Evolutionary conservation across 2,329 filamentous ascomycete species (phyloP).

Genomic region (Pyricularia pennisetigena): DNA sequence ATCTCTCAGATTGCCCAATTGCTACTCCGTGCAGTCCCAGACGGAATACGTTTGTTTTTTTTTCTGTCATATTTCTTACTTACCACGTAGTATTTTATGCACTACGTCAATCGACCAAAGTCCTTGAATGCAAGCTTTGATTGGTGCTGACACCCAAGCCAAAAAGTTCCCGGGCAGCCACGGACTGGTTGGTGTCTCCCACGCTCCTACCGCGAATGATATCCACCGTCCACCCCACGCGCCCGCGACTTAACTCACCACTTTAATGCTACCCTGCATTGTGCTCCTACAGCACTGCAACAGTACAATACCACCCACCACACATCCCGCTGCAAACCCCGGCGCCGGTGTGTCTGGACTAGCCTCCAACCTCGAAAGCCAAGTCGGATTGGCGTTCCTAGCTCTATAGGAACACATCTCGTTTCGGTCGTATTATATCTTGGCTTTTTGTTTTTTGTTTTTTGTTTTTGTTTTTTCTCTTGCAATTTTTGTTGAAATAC

Average conservation of each 20-base stretch:
- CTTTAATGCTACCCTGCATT: not conserved
- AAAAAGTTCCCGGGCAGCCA: not conserved
- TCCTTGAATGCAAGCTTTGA: not conserved
- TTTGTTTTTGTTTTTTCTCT: not conserved
- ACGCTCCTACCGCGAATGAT: not conserved
- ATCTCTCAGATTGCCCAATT: not conserved
- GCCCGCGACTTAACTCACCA: not conserved
- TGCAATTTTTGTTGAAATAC: not conserved
- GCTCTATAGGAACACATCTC: not conserved
- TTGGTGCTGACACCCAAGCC: not conserved
- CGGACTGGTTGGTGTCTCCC: not conserved
- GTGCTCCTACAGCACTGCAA: not conserved
- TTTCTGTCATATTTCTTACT: not conserved
- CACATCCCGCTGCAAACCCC: not conserved
- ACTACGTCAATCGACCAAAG: not conserved
- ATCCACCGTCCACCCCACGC: not conserved
- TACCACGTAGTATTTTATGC: not conserved
- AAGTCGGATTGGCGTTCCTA: not conserved
- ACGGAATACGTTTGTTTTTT: not conserved
- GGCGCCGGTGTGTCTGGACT: not conserved
- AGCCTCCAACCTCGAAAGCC: not conserved
- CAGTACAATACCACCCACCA: not conserved
- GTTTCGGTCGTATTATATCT: not conserved
- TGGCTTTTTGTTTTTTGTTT: not conserved
- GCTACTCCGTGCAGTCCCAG: not conserved